A percentile compares a stretch with the other conserved stretches of the same genome.
These are phyloP conservation scores for Russula abietina DNA, from an alignment of 768 basidiomycete species.

Conservation along the genomic window DNA sequence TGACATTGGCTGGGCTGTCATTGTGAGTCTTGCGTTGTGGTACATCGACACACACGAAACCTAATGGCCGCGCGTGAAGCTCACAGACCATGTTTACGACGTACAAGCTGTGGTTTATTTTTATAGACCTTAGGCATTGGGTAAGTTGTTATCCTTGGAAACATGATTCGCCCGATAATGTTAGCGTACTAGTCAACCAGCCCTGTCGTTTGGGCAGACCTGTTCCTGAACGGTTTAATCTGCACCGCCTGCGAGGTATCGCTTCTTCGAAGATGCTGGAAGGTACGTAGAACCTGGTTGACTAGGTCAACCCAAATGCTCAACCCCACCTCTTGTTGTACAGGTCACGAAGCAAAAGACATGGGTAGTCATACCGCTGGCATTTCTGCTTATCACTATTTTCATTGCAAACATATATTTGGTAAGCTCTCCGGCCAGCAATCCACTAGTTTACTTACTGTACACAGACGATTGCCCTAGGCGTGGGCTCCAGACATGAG, in stretches of 20 bases:
- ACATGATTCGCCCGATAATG: neutral
- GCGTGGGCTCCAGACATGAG: conserved; percentile 8
- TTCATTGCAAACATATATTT: conserved; percentile 39
- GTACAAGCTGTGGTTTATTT: conserved; percentile 30
- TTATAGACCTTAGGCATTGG: conserved; percentile 26
- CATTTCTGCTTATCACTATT: conserved; percentile 32
- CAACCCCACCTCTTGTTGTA: neutral
- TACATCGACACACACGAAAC: neutral
- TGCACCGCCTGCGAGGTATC: conserved; percentile 44
- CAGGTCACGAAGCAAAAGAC: conserved; percentile 39
- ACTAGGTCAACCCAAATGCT: neutral
- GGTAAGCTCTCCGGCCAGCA: conserved; percentile 26
- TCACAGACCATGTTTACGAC: conserved; percentile 27
- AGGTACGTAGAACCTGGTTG: conserved; percentile 32
- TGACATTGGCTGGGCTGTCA: conserved; percentile 36
- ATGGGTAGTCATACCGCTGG: conserved; percentile 36
- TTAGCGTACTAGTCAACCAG: conserved; percentile 30
- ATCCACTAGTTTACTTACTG: neutral
- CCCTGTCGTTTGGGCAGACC: conserved; percentile 40
- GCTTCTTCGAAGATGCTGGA: conserved; percentile 48
- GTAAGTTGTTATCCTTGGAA: conserved; percentile 5
- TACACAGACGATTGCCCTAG: conserved; percentile 16
- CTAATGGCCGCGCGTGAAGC: conserved; percentile 16
- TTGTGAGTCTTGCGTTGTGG: conserved; percentile 33
- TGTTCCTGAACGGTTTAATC: conserved; percentile 45